Base-by-base conservation (phyloP, 208 protist species). In the Leishmania lainsoni region DNA sequence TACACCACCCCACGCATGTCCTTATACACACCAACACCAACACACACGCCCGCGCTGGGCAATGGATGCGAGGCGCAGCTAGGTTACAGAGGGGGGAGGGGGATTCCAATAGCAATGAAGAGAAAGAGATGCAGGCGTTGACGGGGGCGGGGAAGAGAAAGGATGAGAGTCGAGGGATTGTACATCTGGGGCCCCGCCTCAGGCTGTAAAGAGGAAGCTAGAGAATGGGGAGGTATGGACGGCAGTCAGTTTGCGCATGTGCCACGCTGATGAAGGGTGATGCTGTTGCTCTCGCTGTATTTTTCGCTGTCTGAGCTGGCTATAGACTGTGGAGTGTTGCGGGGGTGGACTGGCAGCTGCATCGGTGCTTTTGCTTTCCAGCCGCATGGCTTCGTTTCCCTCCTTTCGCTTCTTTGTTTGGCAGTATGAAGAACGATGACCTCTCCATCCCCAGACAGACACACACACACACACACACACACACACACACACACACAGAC, bases 401-500 rank as follows among this genome's bases (percentile, higher is more conserved):
- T 66, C 5, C 5, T 66, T 32, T 29, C 29, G 9, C 29, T 16
- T 66, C 16, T 29, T 10, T 35, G 29, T 10, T 29, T n/a, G n/a
- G 29, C 10, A 45, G 42, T 45, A 45, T 17, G 61, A 4, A 66
- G 29, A 66, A 29, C 9, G 0, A 0, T 29, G n/a, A 29, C 12
- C 12, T 39, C 61, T 66, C 61, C 61, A 20, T 66, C 39, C 16
- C 20, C 39, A 6, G 39, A 49, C 69, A 63, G 48, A 76, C 63
- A 77, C 5, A 70, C 72, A 77, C 39, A 76, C 32, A 20, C 32
- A 63, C 52, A 76, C 63, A 63, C 32, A 35, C 16, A 77, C 32
- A 59, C 45, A 77, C 61, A 22, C 61, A 66, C 9, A 66, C 26
- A 9, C 56, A 61, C 56, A 61, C 20, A 61, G 20, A 61, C 39